Evolutionary conservation across 106 monocot genomes (phyloP).

Genomic region (Platanthera zijinensis): DNA sequence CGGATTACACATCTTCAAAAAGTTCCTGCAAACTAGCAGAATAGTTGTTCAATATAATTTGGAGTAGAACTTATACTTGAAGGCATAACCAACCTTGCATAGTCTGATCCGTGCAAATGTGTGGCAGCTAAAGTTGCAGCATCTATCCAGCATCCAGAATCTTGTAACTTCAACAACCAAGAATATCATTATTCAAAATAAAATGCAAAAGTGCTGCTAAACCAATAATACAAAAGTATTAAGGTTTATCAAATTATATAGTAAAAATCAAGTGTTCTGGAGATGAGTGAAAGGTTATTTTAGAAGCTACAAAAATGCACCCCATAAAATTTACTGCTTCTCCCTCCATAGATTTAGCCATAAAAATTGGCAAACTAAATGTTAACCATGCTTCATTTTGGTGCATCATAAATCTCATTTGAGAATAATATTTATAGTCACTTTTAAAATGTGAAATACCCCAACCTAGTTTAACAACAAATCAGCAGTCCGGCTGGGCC

Average conservation of each 20-base stretch:
- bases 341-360: neutral
- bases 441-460: neutral
- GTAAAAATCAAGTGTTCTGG: neutral
- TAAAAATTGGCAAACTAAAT: neutral
- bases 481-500: no score
- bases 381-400: neutral
- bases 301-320: neutral
- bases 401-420: neutral
- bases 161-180: conserved; percentile 68
- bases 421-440: neutral
- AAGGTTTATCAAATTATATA: neutral
- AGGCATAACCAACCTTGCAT: conserved; percentile 55
- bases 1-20: neutral
- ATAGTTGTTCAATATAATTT: neutral
- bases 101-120: conserved; percentile 97
- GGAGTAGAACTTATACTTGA: neutral
- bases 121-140: conserved; percentile 97
- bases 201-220: neutral
- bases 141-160: conserved; percentile 99
- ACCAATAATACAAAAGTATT: neutral
- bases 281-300: neutral
- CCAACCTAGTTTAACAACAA: no score
- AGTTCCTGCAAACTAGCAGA: neutral
- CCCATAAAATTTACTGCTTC: neutral
- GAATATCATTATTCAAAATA: neutral